A percentile compares a stretch with the other conserved stretches of the same genome.
These are phyloP conservation scores for Dictyostelium firmibasis DNA, from an alignment of 78 protist species.

Conservation along the genomic window DNA sequence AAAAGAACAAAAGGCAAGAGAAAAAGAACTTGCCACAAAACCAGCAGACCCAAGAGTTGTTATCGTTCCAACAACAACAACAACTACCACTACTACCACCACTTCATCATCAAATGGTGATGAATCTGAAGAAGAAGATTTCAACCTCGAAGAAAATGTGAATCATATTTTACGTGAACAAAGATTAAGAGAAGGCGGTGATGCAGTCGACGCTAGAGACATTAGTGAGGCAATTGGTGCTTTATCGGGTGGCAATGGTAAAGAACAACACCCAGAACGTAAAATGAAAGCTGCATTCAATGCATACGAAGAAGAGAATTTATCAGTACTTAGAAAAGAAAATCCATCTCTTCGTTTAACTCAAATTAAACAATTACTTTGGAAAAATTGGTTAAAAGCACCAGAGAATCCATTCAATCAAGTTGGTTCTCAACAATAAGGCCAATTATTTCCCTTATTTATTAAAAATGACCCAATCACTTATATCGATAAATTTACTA, in stretches of 20 bases:
- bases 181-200: conserved; percentile 20
- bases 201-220: conserved; percentile 31
- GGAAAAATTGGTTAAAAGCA: conserved; percentile 75
- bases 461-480: background rate
- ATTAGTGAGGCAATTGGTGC: conserved; percentile 59
- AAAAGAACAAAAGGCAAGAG: conserved; percentile 30
- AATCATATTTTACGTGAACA: conserved; percentile 53
- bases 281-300: conserved; percentile 81
- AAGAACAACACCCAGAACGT: conserved; percentile 72
- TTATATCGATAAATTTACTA: background rate
- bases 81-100: conserved; percentile 8
- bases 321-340: conserved; percentile 42
- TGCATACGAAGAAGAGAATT: conserved; percentile 44
- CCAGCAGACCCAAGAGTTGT: background rate
- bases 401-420: conserved; percentile 80
- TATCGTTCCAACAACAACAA: background rate
- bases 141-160: conserved; percentile 39
- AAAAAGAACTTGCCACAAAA: background rate
- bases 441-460: background rate
- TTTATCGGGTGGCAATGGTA: background rate
- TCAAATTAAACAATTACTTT: conserved; percentile 76
- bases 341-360: conserved; percentile 67
- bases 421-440: background rate
- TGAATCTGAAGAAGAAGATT: background rate
- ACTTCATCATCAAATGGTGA: background rate